Evolutionary conservation across 1,139 yeast genomes (phyloP).

Genomic region (Candida gigantensis): DNA sequence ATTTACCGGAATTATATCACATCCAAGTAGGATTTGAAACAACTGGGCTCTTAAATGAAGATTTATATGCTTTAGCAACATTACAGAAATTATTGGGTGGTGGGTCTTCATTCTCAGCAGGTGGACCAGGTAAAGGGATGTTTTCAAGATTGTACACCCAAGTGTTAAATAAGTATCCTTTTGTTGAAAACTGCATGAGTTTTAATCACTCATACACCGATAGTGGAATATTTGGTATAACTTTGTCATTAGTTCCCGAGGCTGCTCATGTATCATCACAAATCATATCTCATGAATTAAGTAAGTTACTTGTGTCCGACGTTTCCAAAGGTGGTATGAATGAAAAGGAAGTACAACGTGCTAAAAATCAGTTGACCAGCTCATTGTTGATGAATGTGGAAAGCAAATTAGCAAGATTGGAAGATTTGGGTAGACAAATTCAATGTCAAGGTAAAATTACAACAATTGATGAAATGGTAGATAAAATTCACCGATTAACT

Average conservation of each 20-base stretch:
- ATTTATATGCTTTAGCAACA: conserved; percentile 87
- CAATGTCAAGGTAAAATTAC: conserved; percentile 80
- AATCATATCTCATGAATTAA: conserved; percentile 74
- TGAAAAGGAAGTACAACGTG: conserved; percentile 75
- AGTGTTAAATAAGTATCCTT: conserved; percentile 88
- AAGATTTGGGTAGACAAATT: conserved; percentile 93
- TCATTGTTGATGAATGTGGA: conserved; percentile 91
- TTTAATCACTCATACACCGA: conserved; percentile 91
- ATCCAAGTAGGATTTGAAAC: conserved; percentile 90
- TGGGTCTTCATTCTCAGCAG: conserved; percentile 97
- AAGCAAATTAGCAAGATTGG: conserved; percentile 85
- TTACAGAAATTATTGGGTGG: conserved; percentile 94
- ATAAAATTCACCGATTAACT: conserved; percentile 66
- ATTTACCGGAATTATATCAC: conserved; percentile 80
- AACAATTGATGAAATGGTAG: conserved; percentile 83
- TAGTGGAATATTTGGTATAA: conserved; percentile 88
- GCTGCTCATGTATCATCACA: conserved; percentile 85
- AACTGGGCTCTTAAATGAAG: conserved; percentile 78
- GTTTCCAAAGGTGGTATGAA: conserved; percentile 60
- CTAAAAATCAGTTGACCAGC: conserved; percentile 90
- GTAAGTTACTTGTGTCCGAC: conserved; percentile 56
- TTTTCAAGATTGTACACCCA: conserved; percentile 90
- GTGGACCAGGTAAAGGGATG: conserved; percentile 99
- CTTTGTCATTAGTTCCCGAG: conserved; percentile 80
- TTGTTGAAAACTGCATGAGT: conserved; percentile 83